Evolutionary conservation across 1,139 yeast genomes (phyloP), one percentile per base, ranked within the genome.

Genomic region (Zygosaccharomyces sapae): DNA sequence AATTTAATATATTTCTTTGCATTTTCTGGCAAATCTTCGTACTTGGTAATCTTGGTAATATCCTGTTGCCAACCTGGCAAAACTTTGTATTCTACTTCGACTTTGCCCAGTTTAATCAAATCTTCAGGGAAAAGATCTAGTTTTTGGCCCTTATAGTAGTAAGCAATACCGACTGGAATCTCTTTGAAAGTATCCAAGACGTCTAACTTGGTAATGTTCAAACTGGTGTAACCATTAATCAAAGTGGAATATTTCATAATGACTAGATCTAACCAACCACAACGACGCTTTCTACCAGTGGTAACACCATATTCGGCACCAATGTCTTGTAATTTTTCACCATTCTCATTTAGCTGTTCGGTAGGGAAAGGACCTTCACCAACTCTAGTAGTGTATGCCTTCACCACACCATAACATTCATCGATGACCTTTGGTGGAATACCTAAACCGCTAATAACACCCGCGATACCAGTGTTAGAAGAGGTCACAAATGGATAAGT

Each of bases 281-380:
- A 94, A 73, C 99, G 84, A 76, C 99, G 86, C 79, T 90, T 90
- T 75, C 99, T 86, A 56, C 99, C 98, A 38, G 99, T 92, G 58
- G 99, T 92, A 57, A 92, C 99, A 70, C 99, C 99, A 65, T 68
- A 88, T 71, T 92, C 97, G 49, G 92, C 96, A 61, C 99, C 99
- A 55, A 90, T 86, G 44, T 75, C 72, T 70, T 94, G 98, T 64
- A 92, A 76, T 55, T 81, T 80, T 64, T 86, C 96, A 63, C 99
- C 99, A 46, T 74, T 79, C 37, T 74, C 81, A 68, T 92, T 89
- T 67, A 90, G 78, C 69, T 90, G 97, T 72, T 92, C 99, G 49
- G 97, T 84, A 54, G 99, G 97, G 86, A 92, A 92, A 33, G 99
- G 98, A 54, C 99, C 99, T 65, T 89, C 97, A 62, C 99, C 99